phyloP scores from a whole-genome alignment of 306 rosid genomes.

The Casuarina cunninghamiana region DNA sequence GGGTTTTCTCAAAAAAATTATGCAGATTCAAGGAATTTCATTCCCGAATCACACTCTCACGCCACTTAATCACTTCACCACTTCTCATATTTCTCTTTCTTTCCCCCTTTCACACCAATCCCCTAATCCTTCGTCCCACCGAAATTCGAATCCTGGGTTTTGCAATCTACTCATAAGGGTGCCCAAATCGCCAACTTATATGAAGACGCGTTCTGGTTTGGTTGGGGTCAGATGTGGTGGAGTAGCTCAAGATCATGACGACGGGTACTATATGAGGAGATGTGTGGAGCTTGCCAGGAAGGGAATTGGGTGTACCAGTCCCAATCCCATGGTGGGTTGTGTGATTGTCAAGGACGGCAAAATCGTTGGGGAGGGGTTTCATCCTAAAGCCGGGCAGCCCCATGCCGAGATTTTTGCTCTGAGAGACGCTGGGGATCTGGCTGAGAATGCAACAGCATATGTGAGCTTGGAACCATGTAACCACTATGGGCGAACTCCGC shows the following conservation, averaged over 20 bases:
- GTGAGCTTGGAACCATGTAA: constrained; percentile 95
- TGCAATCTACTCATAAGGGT: constrained; percentile 27
- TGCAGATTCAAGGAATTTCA: constrained; percentile 34
- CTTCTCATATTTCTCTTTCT: constrained; percentile 26
- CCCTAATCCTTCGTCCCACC: constrained; percentile 11
- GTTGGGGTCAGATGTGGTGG: constrained; percentile 26
- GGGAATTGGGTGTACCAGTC: too few relatives aligned
- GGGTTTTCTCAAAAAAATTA: too few relatives aligned
- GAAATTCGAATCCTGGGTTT: constrained; percentile 25
- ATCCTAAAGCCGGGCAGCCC: too few relatives aligned
- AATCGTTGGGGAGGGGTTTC: too few relatives aligned
- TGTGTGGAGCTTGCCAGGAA: constrained; percentile 77
- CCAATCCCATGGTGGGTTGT: too few relatives aligned
- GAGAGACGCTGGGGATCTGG: constrained; percentile 81
- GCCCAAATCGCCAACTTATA: constrained; percentile 11
- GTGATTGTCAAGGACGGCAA: too few relatives aligned
- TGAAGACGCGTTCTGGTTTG: constrained; percentile 18
- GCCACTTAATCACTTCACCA: constrained; percentile 18
- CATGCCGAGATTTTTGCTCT: constrained; percentile 59
- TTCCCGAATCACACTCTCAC: constrained; percentile 23
- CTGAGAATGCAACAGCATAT: constrained; percentile 81
- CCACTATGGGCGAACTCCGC: constrained; percentile 93
- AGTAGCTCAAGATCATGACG: constrained; percentile 34
- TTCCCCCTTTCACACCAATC: constrained; percentile 3
- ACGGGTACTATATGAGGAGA: constrained; percentile 16